phyloP scores from a whole-genome alignment of 176 grass and related monocot genomes.

The Oryza glaberrima region DNA sequence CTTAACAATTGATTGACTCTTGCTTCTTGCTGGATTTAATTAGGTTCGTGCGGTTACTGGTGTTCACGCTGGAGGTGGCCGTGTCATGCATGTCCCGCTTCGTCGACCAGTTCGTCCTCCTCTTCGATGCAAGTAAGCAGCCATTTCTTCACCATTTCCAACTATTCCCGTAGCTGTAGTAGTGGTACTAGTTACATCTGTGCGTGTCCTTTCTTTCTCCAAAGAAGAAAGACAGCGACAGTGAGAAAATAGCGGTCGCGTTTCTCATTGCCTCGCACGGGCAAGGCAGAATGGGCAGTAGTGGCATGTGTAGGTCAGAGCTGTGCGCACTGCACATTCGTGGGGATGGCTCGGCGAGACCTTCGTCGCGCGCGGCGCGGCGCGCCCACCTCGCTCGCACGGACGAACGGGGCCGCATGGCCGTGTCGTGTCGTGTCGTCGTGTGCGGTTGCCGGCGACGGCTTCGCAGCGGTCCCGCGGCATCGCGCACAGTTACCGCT shows the following conservation, averaged over 20 bases:
- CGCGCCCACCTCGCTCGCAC: neutral
- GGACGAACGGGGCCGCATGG: neutral
- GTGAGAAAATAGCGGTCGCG: neutral
- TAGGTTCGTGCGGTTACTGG: conserved; percentile 89
- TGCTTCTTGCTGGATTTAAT: neutral
- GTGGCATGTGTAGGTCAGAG: conserved; percentile 7
- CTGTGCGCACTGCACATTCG: conserved; percentile 27
- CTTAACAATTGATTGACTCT: neutral
- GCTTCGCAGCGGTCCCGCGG: neutral
- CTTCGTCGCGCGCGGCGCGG: neutral
- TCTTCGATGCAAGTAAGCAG: conserved; percentile 94
- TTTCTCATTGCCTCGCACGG: conserved; percentile 21
- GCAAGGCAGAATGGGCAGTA: conserved; percentile 5
- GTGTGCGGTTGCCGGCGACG: neutral
- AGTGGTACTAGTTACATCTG: neutral
- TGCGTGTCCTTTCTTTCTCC: conserved; percentile 5
- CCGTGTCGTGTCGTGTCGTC: neutral
- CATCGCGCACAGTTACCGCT: conserved; percentile 17
- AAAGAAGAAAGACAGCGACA: neutral
- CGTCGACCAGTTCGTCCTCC: conserved; percentile 87
- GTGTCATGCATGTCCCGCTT: conserved; percentile 92
- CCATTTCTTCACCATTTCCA: neutral
- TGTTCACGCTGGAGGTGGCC: conserved; percentile 93
- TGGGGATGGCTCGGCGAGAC: conserved; percentile 39
- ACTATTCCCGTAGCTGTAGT: neutral